These are phyloP conservation scores for Drechslerella stenobrocha DNA, from an alignment of 2,329 filamentous ascomycete species.

Conservation along the genomic window DNA sequence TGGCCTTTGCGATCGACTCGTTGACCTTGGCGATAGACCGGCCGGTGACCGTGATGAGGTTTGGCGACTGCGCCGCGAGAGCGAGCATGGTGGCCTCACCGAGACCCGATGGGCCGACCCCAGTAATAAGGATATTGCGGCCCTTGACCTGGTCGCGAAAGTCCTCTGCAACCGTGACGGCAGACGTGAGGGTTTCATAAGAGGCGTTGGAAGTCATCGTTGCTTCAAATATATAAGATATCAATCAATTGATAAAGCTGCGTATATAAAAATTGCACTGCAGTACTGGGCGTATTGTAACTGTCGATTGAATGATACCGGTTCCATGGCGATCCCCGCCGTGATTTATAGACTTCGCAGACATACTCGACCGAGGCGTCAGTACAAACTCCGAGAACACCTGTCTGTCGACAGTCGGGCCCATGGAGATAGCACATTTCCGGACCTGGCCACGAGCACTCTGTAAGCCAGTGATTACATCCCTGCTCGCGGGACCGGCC, in stretches of 20 bases:
- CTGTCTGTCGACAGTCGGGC: no score
- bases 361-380: no score
- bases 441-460: no score
- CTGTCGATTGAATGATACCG: no score
- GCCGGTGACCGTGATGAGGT: slow-evolving; percentile 59
- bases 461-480: no score
- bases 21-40: slow-evolving; percentile 57
- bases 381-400: no score
- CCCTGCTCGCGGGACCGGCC: no score
- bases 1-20: slow-evolving; percentile 56
- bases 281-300: no score
- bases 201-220: slow-evolving; percentile 38
- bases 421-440: no score
- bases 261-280: no score
- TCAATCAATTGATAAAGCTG: neutral
- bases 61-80: slow-evolving; percentile 57
- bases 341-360: no score
- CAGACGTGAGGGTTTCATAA: slow-evolving; percentile 22
- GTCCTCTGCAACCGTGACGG: slow-evolving; percentile 14
- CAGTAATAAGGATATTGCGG: slow-evolving; percentile 56
- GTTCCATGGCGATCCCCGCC: no score
- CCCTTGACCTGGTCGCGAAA: slow-evolving; percentile 32
- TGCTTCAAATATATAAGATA: neutral
- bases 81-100: slow-evolving; percentile 40
- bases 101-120: slow-evolving; percentile 56